A percentile compares a stretch with the other conserved stretches of the same genome.
Conservation (phyloP, 768 basidiomycete species). For the Termitomyces sp. region DNA sequence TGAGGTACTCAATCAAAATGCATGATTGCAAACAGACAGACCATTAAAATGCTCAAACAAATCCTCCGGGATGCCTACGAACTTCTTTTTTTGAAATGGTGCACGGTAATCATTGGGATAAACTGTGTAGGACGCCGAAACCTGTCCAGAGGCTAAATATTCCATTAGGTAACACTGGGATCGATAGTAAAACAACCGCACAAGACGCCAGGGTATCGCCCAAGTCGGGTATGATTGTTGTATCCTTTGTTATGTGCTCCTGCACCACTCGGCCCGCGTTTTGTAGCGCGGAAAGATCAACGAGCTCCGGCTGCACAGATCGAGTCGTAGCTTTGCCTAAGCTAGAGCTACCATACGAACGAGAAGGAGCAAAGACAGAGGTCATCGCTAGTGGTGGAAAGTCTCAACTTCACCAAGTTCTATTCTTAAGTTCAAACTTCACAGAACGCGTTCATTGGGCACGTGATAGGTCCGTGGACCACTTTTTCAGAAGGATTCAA, state of each 20-base stretch:
- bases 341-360: conserved; percentile 8
- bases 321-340: background rate
- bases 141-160: conserved; percentile 51
- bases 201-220: conserved; percentile 61
- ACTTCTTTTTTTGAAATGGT: conserved; percentile 73
- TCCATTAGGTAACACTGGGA: background rate
- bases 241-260: conserved; percentile 68
- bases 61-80: conserved; percentile 72
- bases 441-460: background rate
- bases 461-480: background rate
- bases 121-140: conserved; percentile 73
- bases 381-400: conserved; percentile 9
- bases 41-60: conserved; percentile 77
- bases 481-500: no score
- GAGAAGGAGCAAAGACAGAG: conserved; percentile 15
- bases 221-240: conserved; percentile 68
- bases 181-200: conserved; percentile 26
- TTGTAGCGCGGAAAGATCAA: conserved; percentile 60
- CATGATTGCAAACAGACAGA: conserved; percentile 24
- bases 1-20: conserved; percentile 1
- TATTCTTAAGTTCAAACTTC: background rate
- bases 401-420: background rate
- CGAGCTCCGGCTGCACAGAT: conserved; percentile 26
- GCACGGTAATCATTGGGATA: conserved; percentile 74
- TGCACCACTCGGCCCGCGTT: conserved; percentile 62